Conservation (phyloP, 2,329 filamentous ascomycete genomes). For the Aspergillus sojae region DNA sequence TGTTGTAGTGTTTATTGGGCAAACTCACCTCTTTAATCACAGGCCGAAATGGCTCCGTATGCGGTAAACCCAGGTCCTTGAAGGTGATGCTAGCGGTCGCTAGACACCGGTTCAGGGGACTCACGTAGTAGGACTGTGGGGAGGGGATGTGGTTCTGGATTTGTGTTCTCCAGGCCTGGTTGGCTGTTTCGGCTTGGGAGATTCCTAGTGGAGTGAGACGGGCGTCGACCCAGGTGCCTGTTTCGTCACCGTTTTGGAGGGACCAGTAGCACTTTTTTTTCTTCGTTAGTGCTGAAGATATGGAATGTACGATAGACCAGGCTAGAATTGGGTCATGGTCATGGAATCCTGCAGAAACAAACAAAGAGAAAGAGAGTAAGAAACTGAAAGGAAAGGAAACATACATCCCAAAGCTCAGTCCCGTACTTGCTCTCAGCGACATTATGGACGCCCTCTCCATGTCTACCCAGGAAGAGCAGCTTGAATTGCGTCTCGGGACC, state of each 20-base stretch:
- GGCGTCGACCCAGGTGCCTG: slow-evolving; percentile 60
- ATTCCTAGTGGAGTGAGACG: slow-evolving; percentile 57
- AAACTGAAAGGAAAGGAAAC: slow-evolving; percentile 18
- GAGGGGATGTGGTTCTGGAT: slow-evolving; percentile 53
- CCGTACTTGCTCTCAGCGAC: slow-evolving; percentile 62
- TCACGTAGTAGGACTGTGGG: slow-evolving; percentile 60
- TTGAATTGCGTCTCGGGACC: slow-evolving; percentile 51
- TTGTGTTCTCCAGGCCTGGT: slow-evolving; percentile 53
- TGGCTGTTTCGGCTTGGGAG: slow-evolving; percentile 51
- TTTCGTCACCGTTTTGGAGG: slow-evolving; percentile 59
- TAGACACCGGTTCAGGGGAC: slow-evolving; percentile 61
- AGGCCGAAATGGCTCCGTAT: slow-evolving; percentile 53
- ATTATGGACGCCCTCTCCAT: slow-evolving; percentile 65
- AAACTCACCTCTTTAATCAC: slow-evolving; percentile 56
- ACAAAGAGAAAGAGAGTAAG: background rate
- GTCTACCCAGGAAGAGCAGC: slow-evolving; percentile 61
- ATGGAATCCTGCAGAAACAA: background rate
- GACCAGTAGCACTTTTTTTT: slow-evolving; percentile 57
- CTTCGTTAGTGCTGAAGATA: background rate
- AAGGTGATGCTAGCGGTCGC: slow-evolving; percentile 61
- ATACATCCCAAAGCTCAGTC: slow-evolving; percentile 61
- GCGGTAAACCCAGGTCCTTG: slow-evolving; percentile 48
- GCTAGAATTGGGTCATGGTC: background rate
- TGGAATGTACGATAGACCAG: background rate
- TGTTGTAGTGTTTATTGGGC: too few species aligned